phyloP scores from a whole-genome alignment of 192 early-diverging fungal genomes.

The Kickxella alabastrina region DNA sequence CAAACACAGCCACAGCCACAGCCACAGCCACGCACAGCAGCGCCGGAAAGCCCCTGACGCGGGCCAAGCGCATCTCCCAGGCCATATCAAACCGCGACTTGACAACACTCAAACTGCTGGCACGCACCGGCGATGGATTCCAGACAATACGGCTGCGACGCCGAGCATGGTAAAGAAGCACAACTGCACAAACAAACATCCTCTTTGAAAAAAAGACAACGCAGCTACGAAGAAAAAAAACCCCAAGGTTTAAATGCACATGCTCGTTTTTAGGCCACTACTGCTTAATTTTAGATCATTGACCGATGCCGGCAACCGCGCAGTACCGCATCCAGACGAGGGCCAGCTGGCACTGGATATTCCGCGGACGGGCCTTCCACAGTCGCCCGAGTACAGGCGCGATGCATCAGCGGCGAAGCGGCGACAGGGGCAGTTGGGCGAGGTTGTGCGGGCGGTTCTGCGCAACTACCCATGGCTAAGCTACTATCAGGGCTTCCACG shows the following conservation, averaged over 20 bases:
- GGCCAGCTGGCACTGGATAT: constrained; percentile 40
- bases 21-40: background rate
- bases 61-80: constrained; percentile 34
- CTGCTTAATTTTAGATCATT: constrained; percentile 43
- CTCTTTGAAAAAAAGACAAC: too few species aligned
- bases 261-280: constrained; percentile 23
- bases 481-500: constrained; percentile 67
- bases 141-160: constrained; percentile 33
- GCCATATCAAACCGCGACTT: constrained; percentile 32
- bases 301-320: constrained; percentile 9
- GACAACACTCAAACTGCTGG: constrained; percentile 34
- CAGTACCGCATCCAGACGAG: constrained; percentile 31
- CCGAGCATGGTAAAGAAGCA: constrained; percentile 34
- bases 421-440: constrained; percentile 52
- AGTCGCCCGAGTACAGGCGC: constrained; percentile 18
- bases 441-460: constrained; percentile 50
- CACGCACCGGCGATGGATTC: constrained; percentile 32
- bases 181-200: too few species aligned
- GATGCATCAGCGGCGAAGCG: constrained; percentile 30
- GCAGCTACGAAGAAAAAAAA: background rate
- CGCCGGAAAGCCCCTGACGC: constrained; percentile 8
- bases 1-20: background rate
- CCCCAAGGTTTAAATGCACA: background rate
- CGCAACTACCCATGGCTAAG: constrained; percentile 58
- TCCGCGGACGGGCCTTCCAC: constrained; percentile 24